These are phyloP conservation scores for Didymosphaeria variabile DNA, from an alignment of 2,329 filamentous ascomycete genomes.

Conservation along the genomic window DNA sequence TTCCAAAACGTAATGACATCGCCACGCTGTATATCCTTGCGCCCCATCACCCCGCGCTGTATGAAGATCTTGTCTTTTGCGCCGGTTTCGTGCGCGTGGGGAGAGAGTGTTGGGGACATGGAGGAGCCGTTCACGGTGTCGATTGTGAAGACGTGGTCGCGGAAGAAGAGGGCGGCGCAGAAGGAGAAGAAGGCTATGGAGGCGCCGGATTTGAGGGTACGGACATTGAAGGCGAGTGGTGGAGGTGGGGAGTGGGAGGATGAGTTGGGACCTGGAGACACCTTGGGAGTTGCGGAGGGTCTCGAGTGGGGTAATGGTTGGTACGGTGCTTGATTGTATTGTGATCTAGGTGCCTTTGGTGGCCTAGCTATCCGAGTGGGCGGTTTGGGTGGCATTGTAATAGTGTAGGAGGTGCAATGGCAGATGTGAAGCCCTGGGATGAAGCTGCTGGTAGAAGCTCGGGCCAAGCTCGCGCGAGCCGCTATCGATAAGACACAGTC, in stretches of 20 bases:
- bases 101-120: slow-evolving; percentile 58
- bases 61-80: slow-evolving; percentile 51
- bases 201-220: slow-evolving; percentile 23
- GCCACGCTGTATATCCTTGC: slow-evolving; percentile 47
- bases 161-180: slow-evolving; percentile 41
- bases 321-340: slow-evolving; percentile 12
- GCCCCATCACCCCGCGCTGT: slow-evolving; percentile 22
- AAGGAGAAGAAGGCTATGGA: slow-evolving; percentile 26
- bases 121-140: slow-evolving; percentile 51
- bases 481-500: neutral
- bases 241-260: neutral
- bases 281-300: slow-evolving; percentile 11
- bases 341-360: slow-evolving; percentile 12
- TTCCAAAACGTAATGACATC: slow-evolving; percentile 57
- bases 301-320: slow-evolving; percentile 16
- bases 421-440: neutral
- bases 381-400: slow-evolving; percentile 38
- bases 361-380: slow-evolving; percentile 24
- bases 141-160: slow-evolving; percentile 52
- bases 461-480: neutral
- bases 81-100: slow-evolving; percentile 51
- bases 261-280: neutral
- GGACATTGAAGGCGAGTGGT: slow-evolving; percentile 8
- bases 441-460: neutral
- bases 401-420: neutral